A percentile compares a stretch with the other conserved stretches of the same genome.
Conservation (phyloP, 179 eudicot species). For the Amaranthus tricolor region DNA sequence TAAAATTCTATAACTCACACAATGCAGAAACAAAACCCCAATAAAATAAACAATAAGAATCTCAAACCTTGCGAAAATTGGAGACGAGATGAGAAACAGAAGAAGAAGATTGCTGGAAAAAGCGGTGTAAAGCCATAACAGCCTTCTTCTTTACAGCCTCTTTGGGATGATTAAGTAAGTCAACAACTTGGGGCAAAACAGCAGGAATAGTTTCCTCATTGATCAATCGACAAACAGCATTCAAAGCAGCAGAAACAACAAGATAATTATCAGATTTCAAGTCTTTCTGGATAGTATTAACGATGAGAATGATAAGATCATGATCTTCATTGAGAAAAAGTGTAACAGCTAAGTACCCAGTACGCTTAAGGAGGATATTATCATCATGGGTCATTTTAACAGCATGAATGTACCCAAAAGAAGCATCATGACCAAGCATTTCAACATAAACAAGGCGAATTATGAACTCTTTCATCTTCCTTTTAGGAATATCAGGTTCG, state of each 20-base stretch:
- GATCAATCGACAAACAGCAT: slow-evolving; percentile 79
- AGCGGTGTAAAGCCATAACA: slow-evolving; percentile 91
- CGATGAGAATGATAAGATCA: slow-evolving; percentile 84
- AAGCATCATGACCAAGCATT: slow-evolving; percentile 93
- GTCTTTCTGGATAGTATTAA: slow-evolving; percentile 97
- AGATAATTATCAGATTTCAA: slow-evolving; percentile 82
- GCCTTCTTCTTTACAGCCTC: slow-evolving; percentile 98
- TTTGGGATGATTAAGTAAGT: slow-evolving; percentile 67
- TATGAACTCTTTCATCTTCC: slow-evolving; percentile 87
- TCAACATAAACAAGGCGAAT: slow-evolving; percentile 79
- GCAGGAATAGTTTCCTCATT: slow-evolving; percentile 97
- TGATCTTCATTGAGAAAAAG: slow-evolving; percentile 85
- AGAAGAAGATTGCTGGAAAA: slow-evolving; percentile 72
- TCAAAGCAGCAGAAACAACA: slow-evolving; percentile 88
- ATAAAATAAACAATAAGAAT: background rate
- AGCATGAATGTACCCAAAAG: slow-evolving; percentile 89
- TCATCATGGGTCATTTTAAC: slow-evolving; percentile 97
- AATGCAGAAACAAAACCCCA: background rate
- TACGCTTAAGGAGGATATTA: slow-evolving; percentile 51
- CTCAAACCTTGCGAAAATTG: slow-evolving; percentile 69
- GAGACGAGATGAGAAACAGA: slow-evolving; percentile 72
- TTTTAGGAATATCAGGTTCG: slow-evolving; percentile 76
- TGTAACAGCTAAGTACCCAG: slow-evolving; percentile 94
- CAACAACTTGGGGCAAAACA: slow-evolving; percentile 86
- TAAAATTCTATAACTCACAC: too few relatives aligned